Evolutionary conservation across 768 basidiomycete species (phyloP).

Genomic region (Lentinula guzmanii): DNA sequence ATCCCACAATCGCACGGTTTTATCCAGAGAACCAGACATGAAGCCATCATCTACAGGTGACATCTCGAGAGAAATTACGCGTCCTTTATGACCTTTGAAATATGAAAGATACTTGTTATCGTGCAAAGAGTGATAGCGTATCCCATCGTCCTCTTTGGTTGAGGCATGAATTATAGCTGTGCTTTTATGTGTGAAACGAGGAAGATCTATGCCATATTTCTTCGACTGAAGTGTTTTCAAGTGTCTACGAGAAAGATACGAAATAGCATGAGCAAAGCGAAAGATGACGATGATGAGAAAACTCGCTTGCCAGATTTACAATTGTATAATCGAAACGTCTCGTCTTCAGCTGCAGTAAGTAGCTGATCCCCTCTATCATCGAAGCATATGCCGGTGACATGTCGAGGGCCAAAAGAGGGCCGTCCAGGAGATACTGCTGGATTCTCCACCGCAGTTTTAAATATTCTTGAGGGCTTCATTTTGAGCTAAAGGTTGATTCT

Average conservation of each 20-base stretch:
- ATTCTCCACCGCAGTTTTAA: constrained; percentile 71
- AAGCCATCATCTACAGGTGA: constrained; percentile 93
- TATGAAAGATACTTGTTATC: constrained; percentile 96
- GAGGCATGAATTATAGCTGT: constrained; percentile 84
- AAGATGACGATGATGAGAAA: constrained; percentile 13
- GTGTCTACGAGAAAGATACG: constrained; percentile 36
- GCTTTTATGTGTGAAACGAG: constrained; percentile 91
- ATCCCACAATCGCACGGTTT: constrained; percentile 96
- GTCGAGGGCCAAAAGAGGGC: constrained; percentile 46
- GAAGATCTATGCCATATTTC: constrained; percentile 95
- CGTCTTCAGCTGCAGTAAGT: constrained; percentile 88
- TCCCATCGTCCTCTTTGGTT: constrained; percentile 91
- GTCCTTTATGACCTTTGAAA: constrained; percentile 89
- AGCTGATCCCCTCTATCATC: constrained; percentile 87
- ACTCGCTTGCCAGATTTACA: constrained; percentile 93
- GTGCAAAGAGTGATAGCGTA: constrained; percentile 91
- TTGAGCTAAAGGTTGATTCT: constrained; percentile 40
- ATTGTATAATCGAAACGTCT: constrained; percentile 84
- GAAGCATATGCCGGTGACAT: constrained; percentile 86
- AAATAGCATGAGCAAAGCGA: constrained; percentile 10
- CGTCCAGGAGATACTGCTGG: constrained; percentile 25
- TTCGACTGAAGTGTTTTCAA: constrained; percentile 81
- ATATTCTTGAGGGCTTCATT: constrained; percentile 86
- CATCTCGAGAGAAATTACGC: constrained; percentile 86
- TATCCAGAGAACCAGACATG: constrained; percentile 91